These are phyloP conservation scores for Wickerhamiella galacta DNA, from an alignment of 805 yeast genomes.

Conservation along the genomic window DNA sequence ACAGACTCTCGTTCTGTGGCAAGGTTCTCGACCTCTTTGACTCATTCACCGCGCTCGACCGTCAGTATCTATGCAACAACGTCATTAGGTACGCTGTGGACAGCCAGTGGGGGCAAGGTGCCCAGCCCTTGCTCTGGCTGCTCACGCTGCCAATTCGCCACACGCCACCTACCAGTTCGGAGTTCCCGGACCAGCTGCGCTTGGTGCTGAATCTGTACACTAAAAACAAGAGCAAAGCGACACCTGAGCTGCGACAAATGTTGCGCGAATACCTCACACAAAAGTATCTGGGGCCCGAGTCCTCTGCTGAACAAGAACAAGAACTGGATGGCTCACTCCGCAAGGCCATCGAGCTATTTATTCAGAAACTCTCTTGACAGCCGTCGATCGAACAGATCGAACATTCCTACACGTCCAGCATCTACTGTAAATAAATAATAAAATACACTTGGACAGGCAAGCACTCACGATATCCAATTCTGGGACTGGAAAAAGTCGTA, in stretches of 20 bases:
- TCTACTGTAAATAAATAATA: neutral
- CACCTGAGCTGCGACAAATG: conserved; percentile 12
- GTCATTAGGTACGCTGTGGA: conserved; percentile 37
- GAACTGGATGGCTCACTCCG: conserved; percentile 12
- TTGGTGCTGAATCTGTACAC: conserved; percentile 52
- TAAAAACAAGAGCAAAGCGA: conserved; percentile 8
- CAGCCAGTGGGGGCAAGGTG: conserved; percentile 23
- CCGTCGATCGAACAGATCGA: neutral
- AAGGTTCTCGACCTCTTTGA: conserved; percentile 45
- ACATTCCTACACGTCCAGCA: neutral
- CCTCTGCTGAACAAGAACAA: conserved; percentile 5
- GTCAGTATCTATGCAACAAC: conserved; percentile 49
- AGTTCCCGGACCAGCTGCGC: conserved; percentile 46
- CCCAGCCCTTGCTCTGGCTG: conserved; percentile 31
- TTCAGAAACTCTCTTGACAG: conserved; percentile 1
- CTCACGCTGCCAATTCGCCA: conserved; percentile 53
- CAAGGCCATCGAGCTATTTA: conserved; percentile 14
- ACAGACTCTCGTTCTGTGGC: conserved; percentile 27
- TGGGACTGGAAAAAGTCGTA: conserved; percentile 88
- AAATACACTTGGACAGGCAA: neutral
- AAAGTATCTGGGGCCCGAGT: conserved; percentile 6
- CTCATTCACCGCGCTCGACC: conserved; percentile 49
- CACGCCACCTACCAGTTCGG: conserved; percentile 24
- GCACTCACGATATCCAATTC: conserved; percentile 46
- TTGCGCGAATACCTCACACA: conserved; percentile 15